Evolutionary conservation across 257 asterid genomes (phyloP).

Genomic region (Leptodermis oblonga): DNA sequence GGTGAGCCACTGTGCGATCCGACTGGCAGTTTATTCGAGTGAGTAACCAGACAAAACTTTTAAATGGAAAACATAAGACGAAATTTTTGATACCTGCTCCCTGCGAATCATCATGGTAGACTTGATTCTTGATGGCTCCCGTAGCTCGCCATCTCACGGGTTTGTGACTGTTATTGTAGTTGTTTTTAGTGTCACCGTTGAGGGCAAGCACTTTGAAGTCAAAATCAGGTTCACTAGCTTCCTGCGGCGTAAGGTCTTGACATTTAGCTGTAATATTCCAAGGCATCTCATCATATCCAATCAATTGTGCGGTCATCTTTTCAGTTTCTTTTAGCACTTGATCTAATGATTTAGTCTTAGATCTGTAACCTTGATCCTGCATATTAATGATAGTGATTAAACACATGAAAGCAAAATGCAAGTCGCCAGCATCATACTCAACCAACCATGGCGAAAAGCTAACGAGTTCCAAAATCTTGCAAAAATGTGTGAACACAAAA

Average conservation of each 20-base stretch:
- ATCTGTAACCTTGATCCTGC: slow-evolving; percentile 70
- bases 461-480: background rate
- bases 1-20: slow-evolving; percentile 38
- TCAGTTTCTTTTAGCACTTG: slow-evolving; percentile 49
- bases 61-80: slow-evolving; percentile 5
- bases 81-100: slow-evolving; percentile 44
- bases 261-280: slow-evolving; percentile 21
- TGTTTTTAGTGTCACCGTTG: slow-evolving; percentile 26
- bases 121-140: slow-evolving; percentile 21
- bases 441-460: background rate
- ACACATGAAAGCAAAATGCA: background rate
- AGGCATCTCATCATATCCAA: slow-evolving; percentile 75
- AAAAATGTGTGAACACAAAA: background rate
- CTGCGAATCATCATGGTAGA: slow-evolving; percentile 23
- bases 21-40: slow-evolving; percentile 37
- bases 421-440: background rate
- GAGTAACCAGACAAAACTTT: slow-evolving; percentile 16
- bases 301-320: slow-evolving; percentile 55
- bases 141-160: slow-evolving; percentile 18
- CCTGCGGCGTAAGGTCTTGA: slow-evolving; percentile 24
- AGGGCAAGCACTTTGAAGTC: slow-evolving; percentile 27
- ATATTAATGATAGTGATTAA: slow-evolving; percentile 16
- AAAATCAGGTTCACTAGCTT: slow-evolving; percentile 31
- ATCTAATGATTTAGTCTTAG: slow-evolving; percentile 50
- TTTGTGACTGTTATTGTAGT: slow-evolving; percentile 21